Evolutionary conservation across 768 basidiomycete species (phyloP).

Genomic region (Boletus vermiculosoides): DNA sequence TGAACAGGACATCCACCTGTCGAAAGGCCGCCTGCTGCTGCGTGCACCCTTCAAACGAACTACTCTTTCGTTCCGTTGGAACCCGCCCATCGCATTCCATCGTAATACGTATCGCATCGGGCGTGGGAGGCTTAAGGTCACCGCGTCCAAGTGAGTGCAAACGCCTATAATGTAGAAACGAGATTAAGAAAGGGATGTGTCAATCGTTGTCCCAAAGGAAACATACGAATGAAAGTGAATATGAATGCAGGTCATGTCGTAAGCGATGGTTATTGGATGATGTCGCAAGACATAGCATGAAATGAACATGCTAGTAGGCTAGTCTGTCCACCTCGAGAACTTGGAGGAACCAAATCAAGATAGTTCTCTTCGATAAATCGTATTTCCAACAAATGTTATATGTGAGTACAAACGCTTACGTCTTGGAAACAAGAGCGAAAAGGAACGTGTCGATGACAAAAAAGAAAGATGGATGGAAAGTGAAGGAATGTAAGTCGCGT

Average conservation of each 20-base stretch:
- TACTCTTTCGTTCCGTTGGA: too few relatives aligned
- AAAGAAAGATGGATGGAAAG: too few relatives aligned
- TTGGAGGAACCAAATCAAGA: constrained; percentile 17
- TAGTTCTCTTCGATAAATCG: constrained; percentile 9
- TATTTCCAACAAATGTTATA: constrained; percentile 9
- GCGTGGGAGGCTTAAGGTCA: too few relatives aligned
- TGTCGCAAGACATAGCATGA: constrained; percentile 4
- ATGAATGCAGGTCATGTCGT: constrained; percentile 1
- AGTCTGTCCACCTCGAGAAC: constrained; percentile 14
- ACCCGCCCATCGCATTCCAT: too few relatives aligned
- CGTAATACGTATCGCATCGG: too few relatives aligned
- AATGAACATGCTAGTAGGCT: constrained; percentile 22
- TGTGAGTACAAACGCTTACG: constrained; percentile 13
- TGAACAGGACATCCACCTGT: too few relatives aligned
- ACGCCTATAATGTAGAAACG: background rate
- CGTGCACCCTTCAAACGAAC: too few relatives aligned
- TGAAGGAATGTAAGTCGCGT: too few relatives aligned
- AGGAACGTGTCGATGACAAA: constrained; percentile 3
- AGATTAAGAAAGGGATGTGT: constrained; percentile 5
- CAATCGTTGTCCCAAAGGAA: constrained; percentile 3
- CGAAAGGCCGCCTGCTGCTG: too few relatives aligned
- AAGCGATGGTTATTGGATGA: constrained; percentile 1
- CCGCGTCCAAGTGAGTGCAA: too few relatives aligned
- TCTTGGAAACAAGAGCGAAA: background rate
- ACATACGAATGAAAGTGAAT: background rate